These are phyloP conservation scores for Ophiostoma ulmi DNA, from an alignment of 2,329 filamentous ascomycete genomes.

Conservation along the genomic window DNA sequence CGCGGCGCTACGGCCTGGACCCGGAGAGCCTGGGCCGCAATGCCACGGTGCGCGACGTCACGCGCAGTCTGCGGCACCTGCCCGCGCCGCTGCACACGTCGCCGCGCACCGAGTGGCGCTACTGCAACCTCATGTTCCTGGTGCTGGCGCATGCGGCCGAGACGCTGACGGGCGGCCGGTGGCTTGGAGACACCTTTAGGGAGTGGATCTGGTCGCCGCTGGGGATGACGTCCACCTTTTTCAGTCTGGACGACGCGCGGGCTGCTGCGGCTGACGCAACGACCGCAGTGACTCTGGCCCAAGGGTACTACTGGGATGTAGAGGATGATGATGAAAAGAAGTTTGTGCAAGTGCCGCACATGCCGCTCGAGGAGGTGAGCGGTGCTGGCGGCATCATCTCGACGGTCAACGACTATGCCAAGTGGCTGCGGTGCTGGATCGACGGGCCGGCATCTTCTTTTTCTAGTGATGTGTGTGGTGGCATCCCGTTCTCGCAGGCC, in stretches of 20 bases:
- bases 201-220: slow-evolving; percentile 42
- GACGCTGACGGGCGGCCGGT: slow-evolving; percentile 34
- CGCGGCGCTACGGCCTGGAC: slow-evolving; percentile 29
- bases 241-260: slow-evolving; percentile 33
- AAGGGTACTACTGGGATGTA: slow-evolving; percentile 41
- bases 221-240: slow-evolving; percentile 41
- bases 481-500: slow-evolving; percentile 34
- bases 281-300: slow-evolving; percentile 34
- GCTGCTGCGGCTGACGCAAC: slow-evolving; percentile 27
- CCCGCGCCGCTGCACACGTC: slow-evolving; percentile 35
- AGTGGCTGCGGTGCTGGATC: slow-evolving; percentile 48
- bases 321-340: slow-evolving; percentile 30
- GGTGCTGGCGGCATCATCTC: slow-evolving; percentile 43
- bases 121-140: slow-evolving; percentile 51
- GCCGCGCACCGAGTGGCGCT: slow-evolving; percentile 42
- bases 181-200: slow-evolving; percentile 39
- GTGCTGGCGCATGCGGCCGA: slow-evolving; percentile 44
- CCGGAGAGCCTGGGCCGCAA: slow-evolving; percentile 34
- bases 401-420: slow-evolving; percentile 46
- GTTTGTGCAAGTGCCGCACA: slow-evolving; percentile 31
- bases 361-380: slow-evolving; percentile 33
- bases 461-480: slow-evolving; percentile 23
- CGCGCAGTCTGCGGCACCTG: slow-evolving; percentile 41
- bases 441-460: slow-evolving; percentile 26
- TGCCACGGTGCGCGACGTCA: slow-evolving; percentile 36